Percentiles rank a stretch among this genome's conserved stretches.
Conservation (phyloP, 2,329 filamentous ascomycete species). For the Colletotrichum siamense region DNA sequence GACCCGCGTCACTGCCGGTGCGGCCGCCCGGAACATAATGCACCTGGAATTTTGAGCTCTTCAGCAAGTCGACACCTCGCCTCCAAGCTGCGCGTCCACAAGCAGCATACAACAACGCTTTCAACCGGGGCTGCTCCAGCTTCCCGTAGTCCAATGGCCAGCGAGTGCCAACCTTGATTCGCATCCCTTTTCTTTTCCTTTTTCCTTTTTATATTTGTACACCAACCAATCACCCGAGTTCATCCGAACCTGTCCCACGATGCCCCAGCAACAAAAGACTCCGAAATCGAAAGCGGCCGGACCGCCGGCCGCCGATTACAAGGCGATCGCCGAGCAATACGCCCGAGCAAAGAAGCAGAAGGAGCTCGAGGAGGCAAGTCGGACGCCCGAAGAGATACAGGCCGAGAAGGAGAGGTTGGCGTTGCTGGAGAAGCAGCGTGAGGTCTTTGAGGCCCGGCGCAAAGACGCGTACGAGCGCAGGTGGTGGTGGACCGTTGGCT, state of each 20-base stretch:
- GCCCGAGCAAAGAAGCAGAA: slow-evolving; percentile 58
- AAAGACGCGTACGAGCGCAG: slow-evolving; percentile 56
- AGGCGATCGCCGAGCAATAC: slow-evolving; percentile 59
- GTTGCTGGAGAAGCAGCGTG: slow-evolving; percentile 48
- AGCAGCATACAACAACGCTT: background rate
- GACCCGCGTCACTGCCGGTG: background rate
- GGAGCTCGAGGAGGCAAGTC: slow-evolving; percentile 44
- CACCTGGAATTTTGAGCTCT: slow-evolving; percentile 19
- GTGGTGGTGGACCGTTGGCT: slow-evolving; percentile 65
- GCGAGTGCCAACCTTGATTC: slow-evolving; percentile 11
- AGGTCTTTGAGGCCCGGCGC: slow-evolving; percentile 52
- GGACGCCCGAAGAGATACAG: slow-evolving; percentile 22
- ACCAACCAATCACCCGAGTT: background rate
- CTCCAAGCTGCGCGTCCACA: background rate
- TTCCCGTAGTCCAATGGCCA: slow-evolving; percentile 15
- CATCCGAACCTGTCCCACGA: background rate
- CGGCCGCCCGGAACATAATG: background rate
- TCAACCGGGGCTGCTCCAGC: slow-evolving; percentile 14
- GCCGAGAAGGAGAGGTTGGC: slow-evolving; percentile 38
- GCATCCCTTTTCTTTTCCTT: slow-evolving; percentile 4
- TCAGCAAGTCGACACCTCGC: background rate
- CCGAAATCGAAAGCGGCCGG: slow-evolving; percentile 3
- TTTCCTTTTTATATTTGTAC: slow-evolving; percentile 7
- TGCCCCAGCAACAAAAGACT: slow-evolving; percentile 18
- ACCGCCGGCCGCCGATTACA: slow-evolving; percentile 47